These are phyloP conservation scores for Fusarium sp. DNA, from an alignment of 2,329 filamentous ascomycete genomes.

Conservation along the genomic window DNA sequence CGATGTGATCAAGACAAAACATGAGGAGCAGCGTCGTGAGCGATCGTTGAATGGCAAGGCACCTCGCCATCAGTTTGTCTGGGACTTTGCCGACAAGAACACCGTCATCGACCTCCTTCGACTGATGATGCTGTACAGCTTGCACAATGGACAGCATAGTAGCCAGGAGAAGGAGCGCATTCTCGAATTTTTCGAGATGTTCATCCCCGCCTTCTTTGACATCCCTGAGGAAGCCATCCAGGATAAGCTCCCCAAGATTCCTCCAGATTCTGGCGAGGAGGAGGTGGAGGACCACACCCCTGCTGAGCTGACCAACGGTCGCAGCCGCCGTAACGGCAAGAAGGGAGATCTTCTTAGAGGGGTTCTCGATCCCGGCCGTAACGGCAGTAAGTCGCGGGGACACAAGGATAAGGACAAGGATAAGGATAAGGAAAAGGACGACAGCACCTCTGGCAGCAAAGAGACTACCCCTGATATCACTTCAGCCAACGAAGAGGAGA, in stretches of 20 bases:
- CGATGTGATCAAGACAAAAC: slow-evolving; percentile 89
- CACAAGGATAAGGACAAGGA: slow-evolving; percentile 62
- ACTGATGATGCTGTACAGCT: slow-evolving; percentile 72
- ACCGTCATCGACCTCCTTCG: slow-evolving; percentile 72
- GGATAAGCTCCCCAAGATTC: slow-evolving; percentile 74
- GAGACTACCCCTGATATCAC: slow-evolving; percentile 87
- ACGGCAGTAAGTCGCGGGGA: slow-evolving; percentile 74
- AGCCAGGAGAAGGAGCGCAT: slow-evolving; percentile 79
- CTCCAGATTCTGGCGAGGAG: slow-evolving; percentile 78
- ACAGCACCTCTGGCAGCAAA: slow-evolving; percentile 83
- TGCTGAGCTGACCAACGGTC: slow-evolving; percentile 75
- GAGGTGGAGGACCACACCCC: slow-evolving; percentile 79
- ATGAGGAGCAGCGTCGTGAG: slow-evolving; percentile 86
- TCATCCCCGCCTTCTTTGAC: slow-evolving; percentile 81
- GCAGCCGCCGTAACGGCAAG: slow-evolving; percentile 77
- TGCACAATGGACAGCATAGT: slow-evolving; percentile 77
- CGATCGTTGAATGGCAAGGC: slow-evolving; percentile 71
- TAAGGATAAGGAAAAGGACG: slow-evolving; percentile 58
- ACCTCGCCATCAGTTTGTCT: slow-evolving; percentile 78
- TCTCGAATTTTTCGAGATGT: slow-evolving; percentile 79
- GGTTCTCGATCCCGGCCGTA: slow-evolving; percentile 82
- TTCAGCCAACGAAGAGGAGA: slow-evolving; percentile 83
- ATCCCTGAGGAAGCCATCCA: slow-evolving; percentile 76
- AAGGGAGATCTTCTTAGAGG: slow-evolving; percentile 85
- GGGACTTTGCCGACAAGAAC: slow-evolving; percentile 77